phyloP scores from a whole-genome alignment of 306 rosid genomes.

The Echinosophora koreensis region DNA sequence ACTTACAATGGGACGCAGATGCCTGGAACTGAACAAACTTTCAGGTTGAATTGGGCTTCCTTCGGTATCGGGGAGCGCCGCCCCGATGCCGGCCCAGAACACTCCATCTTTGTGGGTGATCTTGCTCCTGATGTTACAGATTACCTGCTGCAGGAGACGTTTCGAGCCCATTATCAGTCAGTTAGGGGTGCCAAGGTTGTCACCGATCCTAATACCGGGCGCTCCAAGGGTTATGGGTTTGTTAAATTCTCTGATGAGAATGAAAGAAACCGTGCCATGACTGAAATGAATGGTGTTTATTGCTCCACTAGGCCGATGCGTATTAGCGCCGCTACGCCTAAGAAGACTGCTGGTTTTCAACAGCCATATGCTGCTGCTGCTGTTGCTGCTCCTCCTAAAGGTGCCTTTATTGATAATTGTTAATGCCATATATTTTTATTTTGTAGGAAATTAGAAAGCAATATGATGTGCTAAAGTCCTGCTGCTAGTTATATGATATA shows the following conservation, averaged over 20 bases:
- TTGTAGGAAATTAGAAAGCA: too few relatives aligned
- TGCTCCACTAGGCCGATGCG: slow-evolving; percentile 95
- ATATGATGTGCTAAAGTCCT: background rate
- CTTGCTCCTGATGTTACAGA: slow-evolving; percentile 95
- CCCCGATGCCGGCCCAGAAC: slow-evolving; percentile 85
- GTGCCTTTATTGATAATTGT: slow-evolving; percentile 39
- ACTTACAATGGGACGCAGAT: slow-evolving; percentile 80
- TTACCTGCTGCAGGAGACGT: slow-evolving; percentile 82
- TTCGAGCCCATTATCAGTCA: slow-evolving; percentile 70
- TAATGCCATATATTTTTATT: background rate
- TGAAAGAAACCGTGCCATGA: slow-evolving; percentile 88
- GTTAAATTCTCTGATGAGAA: slow-evolving; percentile 86
- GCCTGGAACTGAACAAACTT: slow-evolving; percentile 91
- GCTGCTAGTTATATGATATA: background rate
- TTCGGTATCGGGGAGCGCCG: slow-evolving; percentile 91
- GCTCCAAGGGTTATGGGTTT: slow-evolving; percentile 91
- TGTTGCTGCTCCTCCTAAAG: slow-evolving; percentile 55
- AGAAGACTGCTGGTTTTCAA: slow-evolving; percentile 72
- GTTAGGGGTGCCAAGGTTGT: slow-evolving; percentile 96
- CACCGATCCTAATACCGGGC: slow-evolving; percentile 83
- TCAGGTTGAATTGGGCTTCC: slow-evolving; percentile 93
- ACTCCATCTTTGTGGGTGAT: slow-evolving; percentile 91
- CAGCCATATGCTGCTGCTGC: slow-evolving; percentile 50
- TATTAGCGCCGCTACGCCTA: slow-evolving; percentile 91
- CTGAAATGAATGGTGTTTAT: slow-evolving; percentile 92